Conservation (phyloP, 371 early-diverging fungal species). For the Rhizopus delemar region DNA sequence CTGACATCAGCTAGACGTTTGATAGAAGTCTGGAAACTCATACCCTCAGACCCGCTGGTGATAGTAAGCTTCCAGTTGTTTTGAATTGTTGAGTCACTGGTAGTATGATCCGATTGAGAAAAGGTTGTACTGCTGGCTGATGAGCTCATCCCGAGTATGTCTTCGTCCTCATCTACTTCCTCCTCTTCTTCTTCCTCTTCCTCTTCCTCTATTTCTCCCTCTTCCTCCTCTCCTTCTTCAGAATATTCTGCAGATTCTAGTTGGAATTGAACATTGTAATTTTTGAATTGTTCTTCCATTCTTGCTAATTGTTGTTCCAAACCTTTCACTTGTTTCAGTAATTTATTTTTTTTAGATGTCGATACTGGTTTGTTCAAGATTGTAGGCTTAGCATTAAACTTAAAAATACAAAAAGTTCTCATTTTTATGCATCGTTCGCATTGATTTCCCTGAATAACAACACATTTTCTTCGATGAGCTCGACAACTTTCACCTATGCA, state of each 20-base stretch:
- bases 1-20: conserved; percentile 31
- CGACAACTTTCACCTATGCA: conserved; percentile 48
- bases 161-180: no score
- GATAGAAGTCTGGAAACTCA: conserved; percentile 34
- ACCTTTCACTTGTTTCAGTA: conserved; percentile 35
- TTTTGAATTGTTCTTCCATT: conserved; percentile 30
- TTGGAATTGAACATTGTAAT: conserved; percentile 19
- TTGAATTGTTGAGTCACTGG: background rate
- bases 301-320: conserved; percentile 32
- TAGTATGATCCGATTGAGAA: background rate
- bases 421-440: conserved; percentile 47
- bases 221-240: background rate
- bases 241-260: conserved; percentile 1
- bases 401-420: conserved; percentile 40
- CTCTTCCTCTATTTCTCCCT: no score
- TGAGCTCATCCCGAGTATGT: no score
- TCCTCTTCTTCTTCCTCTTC: no score
- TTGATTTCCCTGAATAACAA: conserved; percentile 29
- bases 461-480: conserved; percentile 50
- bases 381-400: conserved; percentile 39
- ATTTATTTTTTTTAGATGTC: conserved; percentile 32
- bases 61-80: conserved; percentile 32
- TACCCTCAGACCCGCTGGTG: conserved; percentile 22
- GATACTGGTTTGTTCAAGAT: conserved; percentile 33
- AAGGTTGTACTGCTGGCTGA: no score